Evolutionary conservation across 495 filamentous ascomycete genomes (phyloP), one percentile per base, ranked within the genome.

Genomic region (Lasiosphaeris hirsuta): DNA sequence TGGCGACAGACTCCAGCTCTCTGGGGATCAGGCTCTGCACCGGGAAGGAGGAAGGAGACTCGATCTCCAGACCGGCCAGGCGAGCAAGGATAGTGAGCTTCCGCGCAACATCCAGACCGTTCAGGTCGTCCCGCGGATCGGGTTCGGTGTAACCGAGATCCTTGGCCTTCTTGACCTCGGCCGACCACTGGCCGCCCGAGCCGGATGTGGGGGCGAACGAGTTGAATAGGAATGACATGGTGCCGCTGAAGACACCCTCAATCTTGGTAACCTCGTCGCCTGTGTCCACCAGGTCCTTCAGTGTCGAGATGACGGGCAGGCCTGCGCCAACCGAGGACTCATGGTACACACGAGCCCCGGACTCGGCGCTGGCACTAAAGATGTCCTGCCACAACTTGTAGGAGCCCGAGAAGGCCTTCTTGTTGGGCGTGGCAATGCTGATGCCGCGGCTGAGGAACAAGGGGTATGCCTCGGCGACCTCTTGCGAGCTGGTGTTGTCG

Each of bases 141-240:
- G 94, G 94, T 76, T 98, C 94, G 10, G 94, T 98, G 74, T 92
- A 98, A 14, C 95, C 94, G n/a, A 93, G 75, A 49, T 92, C 87
- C 76, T 96, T 94, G 35, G 93, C 94, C 72, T 92, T 88, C 59
- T 80, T 82, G 17, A 97, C 94, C 58, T 93, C 90, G 42, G 84
- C 87, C 43, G 90, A 92, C 84, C 93, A 98, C 64, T 87, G 85
- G 4, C 86, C 85, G 23, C 84, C 81, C 17, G 76, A 68, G 14
- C 85, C 86, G n/a, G 79, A 78, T 2, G 85, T 81, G 0, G 90
- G 90, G 39, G 90, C 88, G 64, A 97, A 97, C 44, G 81, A 90
- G 77, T 97, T 97, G 81, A 98, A 98, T 10, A 97, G 79, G 82
- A 96, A 97, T 38, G 86, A 90, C 80, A 97, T 90, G 5, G 94